Evolutionary conservation across 805 yeast species (phyloP), one percentile per base, ranked within the genome.

Genomic region (Saturnispora dispora): DNA sequence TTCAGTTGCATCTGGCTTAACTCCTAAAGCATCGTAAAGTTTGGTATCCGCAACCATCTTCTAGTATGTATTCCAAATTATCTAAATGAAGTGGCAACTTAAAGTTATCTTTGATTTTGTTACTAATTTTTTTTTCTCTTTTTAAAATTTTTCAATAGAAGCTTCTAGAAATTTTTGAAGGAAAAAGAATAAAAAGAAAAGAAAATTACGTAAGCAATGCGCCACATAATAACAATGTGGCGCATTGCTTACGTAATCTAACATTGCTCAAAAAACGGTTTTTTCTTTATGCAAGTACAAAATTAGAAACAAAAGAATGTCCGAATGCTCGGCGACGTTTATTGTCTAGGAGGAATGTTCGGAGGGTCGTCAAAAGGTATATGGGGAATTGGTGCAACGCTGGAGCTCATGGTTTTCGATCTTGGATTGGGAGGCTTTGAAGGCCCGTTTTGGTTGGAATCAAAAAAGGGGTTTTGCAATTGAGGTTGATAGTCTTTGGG

Each of bases 21-120:
- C 91, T 50, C 89, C 90, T 60, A 86, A 71, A 25, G 76, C 65
- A 62, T 85, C 93, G 69, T 86, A 86, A 56, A 79, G 77, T 66
- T 83, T 84, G 43, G 93, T 83, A 53, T 86, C 95, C 64, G 80
- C 85, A 54, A 83, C 93, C 95, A 86, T 85, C 55, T 58, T 70
- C 49, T 42, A 22, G 28, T 39, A 32, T 36, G 5, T 23, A 40
- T 23, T 23, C 44, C 41, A 9, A 37, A 37, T 17, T 37, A 20
- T 22, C 30, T 22, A 18, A 40, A 18, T 27, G 30, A 36, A 25
- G 35, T 37, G 45, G 22, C 20, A 32, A 40, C 41, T 20, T 18
- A 10, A 22, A 20, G 43, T 3, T 30, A 30, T 11, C 33, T 22
- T 45, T 17, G 43, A 32, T 43, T 43, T 43, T 43, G 27, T 27